Conservation (phyloP, 164 flowering plant species). For the Platanus orientalis region DNA sequence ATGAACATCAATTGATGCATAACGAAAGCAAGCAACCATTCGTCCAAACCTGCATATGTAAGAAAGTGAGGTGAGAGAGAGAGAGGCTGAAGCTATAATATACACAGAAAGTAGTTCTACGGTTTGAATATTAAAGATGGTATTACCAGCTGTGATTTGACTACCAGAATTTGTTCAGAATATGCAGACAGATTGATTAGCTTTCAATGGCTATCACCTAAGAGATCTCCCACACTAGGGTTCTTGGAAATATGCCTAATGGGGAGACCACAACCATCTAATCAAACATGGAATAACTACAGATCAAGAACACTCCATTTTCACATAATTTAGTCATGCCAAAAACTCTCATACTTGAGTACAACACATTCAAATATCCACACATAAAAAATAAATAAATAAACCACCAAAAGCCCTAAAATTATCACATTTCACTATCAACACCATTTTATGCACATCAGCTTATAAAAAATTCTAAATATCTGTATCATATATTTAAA, state of each 20-base stretch:
- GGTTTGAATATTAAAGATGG: no score
- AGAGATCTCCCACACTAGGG: background rate
- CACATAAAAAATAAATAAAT: no score
- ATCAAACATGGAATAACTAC: background rate
- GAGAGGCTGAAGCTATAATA: background rate
- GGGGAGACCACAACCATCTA: background rate
- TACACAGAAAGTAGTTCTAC: no score
- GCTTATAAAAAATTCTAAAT: no score
- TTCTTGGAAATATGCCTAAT: background rate
- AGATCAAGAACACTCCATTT: background rate
- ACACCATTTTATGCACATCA: no score
- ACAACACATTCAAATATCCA: background rate
- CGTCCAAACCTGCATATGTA: slow-evolving; percentile 65
- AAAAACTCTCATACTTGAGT: background rate
- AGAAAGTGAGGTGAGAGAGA: slow-evolving; percentile 3
- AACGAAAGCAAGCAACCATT: slow-evolving; percentile 98
- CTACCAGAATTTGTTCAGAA: no score
- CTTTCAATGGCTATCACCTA: background rate
- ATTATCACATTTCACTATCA: no score
- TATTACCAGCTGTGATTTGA: no score
- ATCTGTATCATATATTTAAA: no score
- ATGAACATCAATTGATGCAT: slow-evolving; percentile 93
- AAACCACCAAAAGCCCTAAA: no score
- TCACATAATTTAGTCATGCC: background rate
- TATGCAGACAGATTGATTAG: no score